Base-by-base conservation (phyloP, 768 basidiomycete species). In the Tulasnella sp. region DNA sequence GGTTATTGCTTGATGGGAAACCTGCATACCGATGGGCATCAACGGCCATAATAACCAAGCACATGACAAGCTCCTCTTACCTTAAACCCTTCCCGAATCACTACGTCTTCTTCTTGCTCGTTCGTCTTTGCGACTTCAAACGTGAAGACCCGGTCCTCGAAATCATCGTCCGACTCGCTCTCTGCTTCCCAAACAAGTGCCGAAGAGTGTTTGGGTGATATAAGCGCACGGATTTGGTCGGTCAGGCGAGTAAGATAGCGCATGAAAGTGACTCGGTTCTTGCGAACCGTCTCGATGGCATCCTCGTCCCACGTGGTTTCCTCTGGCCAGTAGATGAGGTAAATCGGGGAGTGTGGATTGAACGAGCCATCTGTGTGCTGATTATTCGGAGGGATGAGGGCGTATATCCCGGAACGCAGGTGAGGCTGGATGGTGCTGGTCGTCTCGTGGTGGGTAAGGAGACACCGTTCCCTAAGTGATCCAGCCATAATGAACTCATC, bases 321-420 rank as follows among this genome's bases (percentile, higher is more conserved):
- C 35, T 83, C 77, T 0, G 81, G 80, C 81, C 82, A 83, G 56
- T 78, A 81, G 5, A 82, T 61, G 9, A 78, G 71, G 48, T 76
- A 79, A 6, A 77, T 82, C 34, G 5, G 49, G 6, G 25, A 12
- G 31, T 25, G 12, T 17, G 31, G 34, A 21, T 8, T 19, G 19
- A 21, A n/a, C 19, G 31, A 40, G 15, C 51, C 17, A 27, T 36
- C 12, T 56, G 19, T 1, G 2, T 2, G 41, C 19, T 6, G 21
- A 6, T 19, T 14, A 19, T 48, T 53, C 21, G 23, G 31, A 27
- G 42, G 41, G 37, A 29, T 12, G n/a, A 57, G 55, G 12, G 48
- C 15, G 14, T 57, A 57, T 17, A 57, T 45, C 14, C 55, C 55
- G 19, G 43, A 46, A 3, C 42, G 43, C 45, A 57, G 55, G 2